Base-by-base conservation (phyloP, 2,329 filamentous ascomycete species). In the Penicillium sp. region DNA sequence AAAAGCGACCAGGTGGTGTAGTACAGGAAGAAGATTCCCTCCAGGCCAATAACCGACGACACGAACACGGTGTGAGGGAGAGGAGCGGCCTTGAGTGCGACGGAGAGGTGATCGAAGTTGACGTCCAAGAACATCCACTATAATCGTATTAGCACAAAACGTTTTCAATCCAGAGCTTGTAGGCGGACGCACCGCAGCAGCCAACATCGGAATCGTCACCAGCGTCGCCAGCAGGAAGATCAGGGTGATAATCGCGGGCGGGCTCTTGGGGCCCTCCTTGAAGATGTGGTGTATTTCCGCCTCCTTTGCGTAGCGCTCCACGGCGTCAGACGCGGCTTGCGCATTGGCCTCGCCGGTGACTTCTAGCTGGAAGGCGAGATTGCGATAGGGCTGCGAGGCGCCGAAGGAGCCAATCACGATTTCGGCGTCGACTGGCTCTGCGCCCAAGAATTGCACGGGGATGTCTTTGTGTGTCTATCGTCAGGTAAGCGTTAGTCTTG, bases 21-120 rank as follows among this genome's bases (percentile, higher is more conserved):
- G 81, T 99, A 99, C 63, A 96, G 77, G 79, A 94, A 93, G 77
- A 99, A 97, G 56, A 96, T 86, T 16, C 83, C 89, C 74, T 99
- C 94, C 79, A 99, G 89, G 21, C 86, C 85, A 40, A 96, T 60
- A 56, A 99, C 85, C 5, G 91, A 96, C 52, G 89, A 89, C 64
- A 95, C 89, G 79, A 97, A 99, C 33, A 91, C 73, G 28, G 79
- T 79, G 71, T 99, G 93, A 5, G 93, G 87, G 45, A 96, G 65
- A 2, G 94, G 93, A 1, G 91, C 89, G 21, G 83, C 79, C 57
- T 83, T 78, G 51, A 97, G 75, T 8, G 94, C 93, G 70, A 88
- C 88, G 52, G 83, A 73, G 1, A 94, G 74, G 70, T 97, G 91
- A 66, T 82, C 82, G 59, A 92, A 68, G 73, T 99, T 99, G 66